Evolutionary conservation across 495 filamentous ascomycete species (phyloP).

Genomic region (Penicillium tannophilum): DNA sequence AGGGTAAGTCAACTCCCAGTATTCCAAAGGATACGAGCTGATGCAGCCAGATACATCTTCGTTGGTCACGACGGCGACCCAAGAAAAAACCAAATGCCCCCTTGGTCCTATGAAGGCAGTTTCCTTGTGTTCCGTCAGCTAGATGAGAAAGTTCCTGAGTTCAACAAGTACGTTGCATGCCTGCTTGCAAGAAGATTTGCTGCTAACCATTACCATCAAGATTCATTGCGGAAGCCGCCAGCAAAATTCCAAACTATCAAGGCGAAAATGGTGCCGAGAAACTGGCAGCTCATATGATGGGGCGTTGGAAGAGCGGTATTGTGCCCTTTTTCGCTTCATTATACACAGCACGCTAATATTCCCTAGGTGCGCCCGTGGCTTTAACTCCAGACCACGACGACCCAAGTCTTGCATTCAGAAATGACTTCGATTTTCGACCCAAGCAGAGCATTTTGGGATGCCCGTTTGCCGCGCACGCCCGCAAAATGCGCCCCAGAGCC

Average conservation of each 20-base stretch:
- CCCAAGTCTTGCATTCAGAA: slow-evolving; percentile 12
- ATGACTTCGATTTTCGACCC: slow-evolving; percentile 32
- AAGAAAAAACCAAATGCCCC: slow-evolving; percentile 13
- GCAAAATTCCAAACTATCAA: slow-evolving; percentile 7
- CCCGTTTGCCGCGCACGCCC: slow-evolving; percentile 40
- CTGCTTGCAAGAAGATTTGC: not conserved
- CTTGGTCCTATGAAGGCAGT: slow-evolving; percentile 39
- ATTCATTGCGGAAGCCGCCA: slow-evolving; percentile 12
- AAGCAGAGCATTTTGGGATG: slow-evolving; percentile 23
- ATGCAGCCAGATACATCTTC: slow-evolving; percentile 17
- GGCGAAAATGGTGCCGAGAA: slow-evolving; percentile 23
- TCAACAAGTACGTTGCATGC: slow-evolving; percentile 21
- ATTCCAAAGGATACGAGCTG: not conserved
- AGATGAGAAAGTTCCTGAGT: slow-evolving; percentile 35
- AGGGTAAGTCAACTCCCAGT: slow-evolving; percentile 19
- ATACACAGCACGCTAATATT: not conserved
- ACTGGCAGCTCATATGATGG: slow-evolving; percentile 37
- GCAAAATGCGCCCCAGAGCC: slow-evolving; percentile 36
- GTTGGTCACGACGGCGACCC: slow-evolving; percentile 16
- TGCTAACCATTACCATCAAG: slow-evolving; percentile 14
- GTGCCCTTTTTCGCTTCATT: not conserved
- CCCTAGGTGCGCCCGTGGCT: slow-evolving; percentile 15
- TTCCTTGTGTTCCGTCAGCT: slow-evolving; percentile 42
- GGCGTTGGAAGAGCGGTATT: slow-evolving; percentile 40
- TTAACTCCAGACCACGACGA: slow-evolving; percentile 6